These are phyloP conservation scores for Mortierella sp. DNA, from an alignment of 371 early-diverging fungal species.

Conservation along the genomic window DNA sequence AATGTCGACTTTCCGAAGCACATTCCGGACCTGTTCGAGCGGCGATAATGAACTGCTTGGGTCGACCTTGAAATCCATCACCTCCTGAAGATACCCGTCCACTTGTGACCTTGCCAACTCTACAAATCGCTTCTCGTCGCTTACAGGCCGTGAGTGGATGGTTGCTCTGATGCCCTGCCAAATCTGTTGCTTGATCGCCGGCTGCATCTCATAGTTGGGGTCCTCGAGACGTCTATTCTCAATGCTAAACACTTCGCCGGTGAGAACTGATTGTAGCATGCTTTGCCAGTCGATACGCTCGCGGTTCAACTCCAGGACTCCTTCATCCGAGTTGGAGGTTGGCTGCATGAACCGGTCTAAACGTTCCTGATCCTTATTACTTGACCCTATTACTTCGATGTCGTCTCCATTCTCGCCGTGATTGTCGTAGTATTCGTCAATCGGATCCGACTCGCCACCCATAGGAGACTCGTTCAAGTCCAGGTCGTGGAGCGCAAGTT, in stretches of 20 bases:
- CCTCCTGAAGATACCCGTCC: conserved; percentile 68
- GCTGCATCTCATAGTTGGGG: conserved; percentile 60
- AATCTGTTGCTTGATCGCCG: conserved; percentile 68
- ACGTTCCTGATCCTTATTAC: conserved; percentile 46
- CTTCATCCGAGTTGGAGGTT: conserved; percentile 33
- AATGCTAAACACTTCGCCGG: conserved; percentile 87
- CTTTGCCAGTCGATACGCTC: conserved; percentile 87
- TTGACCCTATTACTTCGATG: conserved; percentile 5
- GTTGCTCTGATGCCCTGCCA: conserved; percentile 83
- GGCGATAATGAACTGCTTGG: conserved; percentile 55
- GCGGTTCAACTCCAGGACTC: conserved; percentile 63
- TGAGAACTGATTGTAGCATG: conserved; percentile 86
- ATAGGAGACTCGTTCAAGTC: conserved; percentile 15
- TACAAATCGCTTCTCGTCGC: conserved; percentile 74
- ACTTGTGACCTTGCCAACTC: conserved; percentile 75
- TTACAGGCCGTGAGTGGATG: conserved; percentile 68
- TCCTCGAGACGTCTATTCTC: conserved; percentile 81
- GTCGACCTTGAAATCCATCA: conserved; percentile 72
- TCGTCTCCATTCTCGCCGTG: conserved; percentile 24
- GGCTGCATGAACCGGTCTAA: conserved; percentile 48
- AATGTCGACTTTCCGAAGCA: conserved; percentile 78
- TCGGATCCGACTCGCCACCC: conserved; percentile 17
- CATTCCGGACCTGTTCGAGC: conserved; percentile 70
- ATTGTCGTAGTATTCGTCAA: conserved; percentile 35
- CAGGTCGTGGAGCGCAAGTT: conserved; percentile 18